phyloP scores from a whole-genome alignment of 2,329 filamentous ascomycete genomes.

The Huntiella omanensis region DNA sequence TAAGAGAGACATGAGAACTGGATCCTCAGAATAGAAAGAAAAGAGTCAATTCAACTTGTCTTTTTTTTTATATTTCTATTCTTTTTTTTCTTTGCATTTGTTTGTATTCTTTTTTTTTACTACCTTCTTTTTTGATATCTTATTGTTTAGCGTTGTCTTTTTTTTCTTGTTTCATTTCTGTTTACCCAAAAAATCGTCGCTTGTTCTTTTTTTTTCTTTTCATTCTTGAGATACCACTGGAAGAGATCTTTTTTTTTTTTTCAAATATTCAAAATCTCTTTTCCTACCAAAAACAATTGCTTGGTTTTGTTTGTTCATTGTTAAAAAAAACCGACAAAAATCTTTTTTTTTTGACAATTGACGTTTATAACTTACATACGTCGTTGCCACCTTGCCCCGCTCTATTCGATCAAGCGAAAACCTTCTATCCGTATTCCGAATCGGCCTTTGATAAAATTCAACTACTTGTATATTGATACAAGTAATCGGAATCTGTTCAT shows the following conservation, averaged over 20 bases:
- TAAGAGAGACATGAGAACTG: conserved; percentile 11
- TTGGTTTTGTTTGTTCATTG: not conserved
- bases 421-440: not conserved
- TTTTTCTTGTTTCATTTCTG: conserved; percentile 1
- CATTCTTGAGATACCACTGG: not conserved
- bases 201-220: not conserved
- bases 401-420: not conserved
- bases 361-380: not conserved
- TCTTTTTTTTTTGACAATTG: not conserved
- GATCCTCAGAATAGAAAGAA: conserved; percentile 8
- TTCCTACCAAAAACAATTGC: conserved; percentile 4
- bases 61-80: conserved; percentile 1
- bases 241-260: not conserved
- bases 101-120: conserved; percentile 2
- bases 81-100: conserved; percentile 1
- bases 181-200: not conserved
- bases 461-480: too few relatives aligned
- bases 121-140: conserved; percentile 1
- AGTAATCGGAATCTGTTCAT: not conserved
- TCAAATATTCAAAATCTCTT: not conserved
- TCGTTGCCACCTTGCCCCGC: not conserved
- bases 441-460: not conserved
- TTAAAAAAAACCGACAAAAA: not conserved
- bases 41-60: conserved; percentile 9
- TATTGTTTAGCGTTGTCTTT: conserved; percentile 4